Conservation (phyloP, 225 moss, liverwort and hornwort species). For the Pseudisothecium myosuroides region DNA sequence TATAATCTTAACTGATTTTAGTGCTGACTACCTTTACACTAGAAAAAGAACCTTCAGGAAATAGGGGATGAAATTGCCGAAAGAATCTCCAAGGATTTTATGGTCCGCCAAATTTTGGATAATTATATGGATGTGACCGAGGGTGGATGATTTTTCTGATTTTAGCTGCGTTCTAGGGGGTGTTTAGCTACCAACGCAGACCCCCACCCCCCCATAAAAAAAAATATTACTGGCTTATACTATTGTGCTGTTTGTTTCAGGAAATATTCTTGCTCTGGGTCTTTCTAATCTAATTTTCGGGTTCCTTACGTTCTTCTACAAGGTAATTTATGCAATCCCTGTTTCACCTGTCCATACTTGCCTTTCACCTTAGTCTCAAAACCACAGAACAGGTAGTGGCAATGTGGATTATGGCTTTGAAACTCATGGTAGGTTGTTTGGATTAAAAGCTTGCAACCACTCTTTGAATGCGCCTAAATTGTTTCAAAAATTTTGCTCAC, state of each 20-base stretch:
- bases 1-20: background rate
- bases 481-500: background rate
- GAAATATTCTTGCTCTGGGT: slow-evolving; percentile 67
- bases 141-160: too few species aligned
- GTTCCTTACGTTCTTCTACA: slow-evolving; percentile 40
- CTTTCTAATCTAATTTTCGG: slow-evolving; percentile 68
- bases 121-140: background rate
- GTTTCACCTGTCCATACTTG: background rate
- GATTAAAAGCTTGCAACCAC: too few species aligned
- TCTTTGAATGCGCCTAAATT: background rate
- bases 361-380: background rate
- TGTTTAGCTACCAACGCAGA: background rate
- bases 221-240: background rate
- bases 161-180: background rate
- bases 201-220: rapidly evolving
- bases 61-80: background rate
- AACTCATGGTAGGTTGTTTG: background rate
- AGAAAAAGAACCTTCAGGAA: background rate
- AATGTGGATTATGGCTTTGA: background rate
- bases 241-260: slow-evolving; percentile 18
- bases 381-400: background rate
- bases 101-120: background rate
- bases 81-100: background rate
- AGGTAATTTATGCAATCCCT: slow-evolving; percentile 19
- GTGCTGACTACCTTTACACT: background rate